Base-by-base conservation (phyloP, 441 rosid species). In the Flueggea neowawraea region DNA sequence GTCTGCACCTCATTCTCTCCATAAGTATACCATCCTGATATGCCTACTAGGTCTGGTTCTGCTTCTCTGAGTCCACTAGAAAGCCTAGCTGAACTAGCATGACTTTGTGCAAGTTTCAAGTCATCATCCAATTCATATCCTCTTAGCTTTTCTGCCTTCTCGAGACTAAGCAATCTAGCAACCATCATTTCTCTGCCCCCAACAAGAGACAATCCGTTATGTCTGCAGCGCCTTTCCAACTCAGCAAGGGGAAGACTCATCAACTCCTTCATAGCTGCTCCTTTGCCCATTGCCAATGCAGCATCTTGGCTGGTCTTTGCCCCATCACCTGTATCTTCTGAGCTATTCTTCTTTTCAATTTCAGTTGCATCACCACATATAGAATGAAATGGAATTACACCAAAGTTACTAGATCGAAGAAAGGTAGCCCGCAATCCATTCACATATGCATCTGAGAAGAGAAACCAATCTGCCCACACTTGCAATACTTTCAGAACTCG, bases 391-490 rank as follows among this genome's bases (percentile, higher is more conserved):
- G 76, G 82, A 54, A 80, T 71, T 66, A 96, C 97, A 52, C 97
- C 99, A 62, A 96, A 96, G 69, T 77, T 81, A 72, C 96, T 84
- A 47, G 93, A 80, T 57, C 98, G 89, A 57, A 96, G 91, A 82
- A 96, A 96, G 36, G 98, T 90, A 33, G 99, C 94, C 52, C 98
- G 87, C 54, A 93, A 79, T 67, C 99, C 98, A 71, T 86, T 80
- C 61, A 96, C 94, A 76, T 96, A 96, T 59, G 98, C 99, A 73
- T 96, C 99, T 56, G 98, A 93, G 74, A 96, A 96, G 60, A 96
- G 92, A 84, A 93, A 96, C 99, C 98, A 93, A 70, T 96, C 99
- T 39, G 97, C 80, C 99, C 99, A 96, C 39, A 96, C 99, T 74
- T 96, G 98, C 83, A 96, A 77, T 28, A 96, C 99, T 82, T 93